Conservation (phyloP, 2,329 filamentous ascomycete species). For the Coniochaeta prunicola region DNA sequence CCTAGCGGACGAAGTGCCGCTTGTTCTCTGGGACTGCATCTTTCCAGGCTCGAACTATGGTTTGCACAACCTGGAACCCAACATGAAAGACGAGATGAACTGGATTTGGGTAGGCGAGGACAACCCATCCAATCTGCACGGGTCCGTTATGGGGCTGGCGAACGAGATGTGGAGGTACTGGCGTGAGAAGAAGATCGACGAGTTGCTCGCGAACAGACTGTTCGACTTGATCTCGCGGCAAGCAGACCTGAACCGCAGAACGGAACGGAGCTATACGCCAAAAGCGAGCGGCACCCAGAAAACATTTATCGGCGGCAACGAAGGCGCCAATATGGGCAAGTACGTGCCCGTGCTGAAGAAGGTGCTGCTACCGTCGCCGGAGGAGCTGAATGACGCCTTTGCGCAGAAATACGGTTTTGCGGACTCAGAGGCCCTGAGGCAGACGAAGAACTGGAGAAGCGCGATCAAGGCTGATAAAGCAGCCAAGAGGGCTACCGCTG, state of each 20-base stretch:
- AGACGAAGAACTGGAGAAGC: slow-evolving; percentile 25
- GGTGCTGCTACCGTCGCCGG: slow-evolving; percentile 37
- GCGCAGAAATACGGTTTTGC: slow-evolving; percentile 54
- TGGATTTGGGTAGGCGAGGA: slow-evolving; percentile 79
- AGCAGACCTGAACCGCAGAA: slow-evolving; percentile 10
- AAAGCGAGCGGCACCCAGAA: slow-evolving; percentile 22
- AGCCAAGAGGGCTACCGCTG: slow-evolving; percentile 9
- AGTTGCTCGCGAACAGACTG: slow-evolving; percentile 70
- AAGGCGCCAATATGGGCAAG: slow-evolving; percentile 39
- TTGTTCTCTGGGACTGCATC: slow-evolving; percentile 94
- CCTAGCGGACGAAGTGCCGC: slow-evolving; percentile 82
- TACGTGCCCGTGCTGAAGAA: slow-evolving; percentile 50
- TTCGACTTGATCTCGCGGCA: slow-evolving; percentile 52
- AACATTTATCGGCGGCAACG: slow-evolving; percentile 50
- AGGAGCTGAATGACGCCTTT: slow-evolving; percentile 53
- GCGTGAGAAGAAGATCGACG: slow-evolving; percentile 82
- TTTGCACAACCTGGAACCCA: slow-evolving; percentile 23
- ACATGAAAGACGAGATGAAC: slow-evolving; percentile 49
- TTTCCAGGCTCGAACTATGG: slow-evolving; percentile 54
- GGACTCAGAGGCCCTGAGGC: slow-evolving; percentile 40
- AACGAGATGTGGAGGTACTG: slow-evolving; percentile 77
- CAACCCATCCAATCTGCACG: slow-evolving; percentile 50
- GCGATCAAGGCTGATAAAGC: slow-evolving; percentile 19
- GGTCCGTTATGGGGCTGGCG: slow-evolving; percentile 57
- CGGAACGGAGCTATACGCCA: slow-evolving; percentile 1